Conservation (phyloP, 2,329 filamentous ascomycete genomes). For the Fusarium cicatricum region DNA sequence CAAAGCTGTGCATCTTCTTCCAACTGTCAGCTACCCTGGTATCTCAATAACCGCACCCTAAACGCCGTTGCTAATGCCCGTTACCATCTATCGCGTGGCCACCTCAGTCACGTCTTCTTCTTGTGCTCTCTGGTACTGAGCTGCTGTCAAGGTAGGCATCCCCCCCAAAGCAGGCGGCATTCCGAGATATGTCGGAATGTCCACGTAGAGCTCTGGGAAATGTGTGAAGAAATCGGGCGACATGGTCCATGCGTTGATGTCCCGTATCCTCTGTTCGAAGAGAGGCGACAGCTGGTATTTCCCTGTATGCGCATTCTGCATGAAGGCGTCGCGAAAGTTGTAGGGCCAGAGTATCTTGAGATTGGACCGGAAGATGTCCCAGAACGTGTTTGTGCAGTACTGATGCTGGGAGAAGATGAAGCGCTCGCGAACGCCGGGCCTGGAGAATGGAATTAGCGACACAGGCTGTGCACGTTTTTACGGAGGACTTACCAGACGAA, state of each 20-base stretch:
- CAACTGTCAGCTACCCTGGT: too few relatives aligned
- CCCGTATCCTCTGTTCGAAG: constrained; percentile 38
- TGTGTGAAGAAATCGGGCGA: constrained; percentile 37
- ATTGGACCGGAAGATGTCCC: constrained; percentile 36
- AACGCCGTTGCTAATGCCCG: too few relatives aligned
- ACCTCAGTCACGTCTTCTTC: background rate
- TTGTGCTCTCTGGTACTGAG: background rate
- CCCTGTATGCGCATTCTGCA: constrained; percentile 36
- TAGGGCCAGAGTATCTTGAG: constrained; percentile 40
- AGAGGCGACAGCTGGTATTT: constrained; percentile 36
- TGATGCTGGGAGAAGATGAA: constrained; percentile 43
- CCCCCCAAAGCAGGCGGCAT: background rate
- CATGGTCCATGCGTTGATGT: constrained; percentile 45
- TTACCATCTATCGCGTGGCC: too few relatives aligned
- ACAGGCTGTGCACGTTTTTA: rapidly evolving
- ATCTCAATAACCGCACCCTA: too few relatives aligned
- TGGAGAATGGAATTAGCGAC: constrained; percentile 1
- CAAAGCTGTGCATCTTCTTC: too few relatives aligned
- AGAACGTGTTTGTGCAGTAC: constrained; percentile 44
- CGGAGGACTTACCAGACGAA: constrained; percentile 41
- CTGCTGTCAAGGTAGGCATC: background rate
- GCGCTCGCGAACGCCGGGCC: constrained; percentile 43
- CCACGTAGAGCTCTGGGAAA: constrained; percentile 40
- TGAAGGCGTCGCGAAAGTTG: constrained; percentile 40
- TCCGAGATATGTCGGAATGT: constrained; percentile 42